These are phyloP conservation scores for Suillus cothurnatus DNA, from an alignment of 768 basidiomycete genomes.

Conservation along the genomic window DNA sequence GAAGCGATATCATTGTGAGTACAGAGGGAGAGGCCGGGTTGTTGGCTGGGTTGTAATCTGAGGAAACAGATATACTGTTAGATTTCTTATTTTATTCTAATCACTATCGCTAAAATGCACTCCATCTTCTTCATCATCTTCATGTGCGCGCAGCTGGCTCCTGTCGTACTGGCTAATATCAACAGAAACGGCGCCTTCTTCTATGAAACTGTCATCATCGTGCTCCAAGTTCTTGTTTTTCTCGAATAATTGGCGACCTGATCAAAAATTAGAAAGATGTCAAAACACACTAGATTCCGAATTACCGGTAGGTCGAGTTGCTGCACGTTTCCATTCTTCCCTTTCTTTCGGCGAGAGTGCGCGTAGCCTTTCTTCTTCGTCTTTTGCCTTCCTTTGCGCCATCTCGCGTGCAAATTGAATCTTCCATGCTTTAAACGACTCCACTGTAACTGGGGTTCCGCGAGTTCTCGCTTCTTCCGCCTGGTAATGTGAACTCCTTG, in stretches of 20 bases:
- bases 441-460: conserved; percentile 88
- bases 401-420: conserved; percentile 73
- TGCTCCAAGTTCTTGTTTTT: conserved; percentile 66
- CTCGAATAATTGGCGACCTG: conserved; percentile 94
- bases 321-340: conserved; percentile 76
- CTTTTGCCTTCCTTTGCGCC: conserved; percentile 54
- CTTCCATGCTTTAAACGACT: conserved; percentile 84
- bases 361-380: conserved; percentile 80
- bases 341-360: conserved; percentile 75
- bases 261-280: conserved; percentile 14
- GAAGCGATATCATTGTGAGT: conserved; percentile 54
- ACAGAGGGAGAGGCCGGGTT: conserved; percentile 56
- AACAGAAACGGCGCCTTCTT: conserved; percentile 86
- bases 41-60: conserved; percentile 56
- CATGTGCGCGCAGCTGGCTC: conserved; percentile 43
- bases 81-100: conserved; percentile 37
- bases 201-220: conserved; percentile 78
- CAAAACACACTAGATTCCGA: not conserved
- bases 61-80: conserved; percentile 13
- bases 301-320: conserved; percentile 70
- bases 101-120: conserved; percentile 89
- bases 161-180: conserved; percentile 90
- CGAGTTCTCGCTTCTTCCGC: conserved; percentile 85
- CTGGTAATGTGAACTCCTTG: conserved; percentile 41
- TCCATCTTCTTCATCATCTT: conserved; percentile 59